phyloP scores from a whole-genome alignment of 2,329 filamentous ascomycete genomes.

The Cladosporium halotolerans region DNA sequence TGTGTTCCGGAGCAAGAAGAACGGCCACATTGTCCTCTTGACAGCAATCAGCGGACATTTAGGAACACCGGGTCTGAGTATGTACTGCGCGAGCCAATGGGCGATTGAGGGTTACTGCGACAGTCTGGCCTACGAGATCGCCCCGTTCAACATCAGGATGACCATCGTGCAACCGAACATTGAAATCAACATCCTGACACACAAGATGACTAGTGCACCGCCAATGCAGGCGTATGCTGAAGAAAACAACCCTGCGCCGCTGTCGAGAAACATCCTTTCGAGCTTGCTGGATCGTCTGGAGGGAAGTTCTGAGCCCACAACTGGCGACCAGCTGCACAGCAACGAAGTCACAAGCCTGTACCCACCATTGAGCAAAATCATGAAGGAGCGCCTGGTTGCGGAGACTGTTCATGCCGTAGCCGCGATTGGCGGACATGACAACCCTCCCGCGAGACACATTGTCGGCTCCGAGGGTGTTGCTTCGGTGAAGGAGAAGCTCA shows the following conservation, averaged over 20 bases:
- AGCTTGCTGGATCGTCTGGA: slow-evolving; percentile 68
- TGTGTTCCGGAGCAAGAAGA: slow-evolving; percentile 69
- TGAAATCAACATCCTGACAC: slow-evolving; percentile 81
- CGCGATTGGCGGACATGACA: slow-evolving; percentile 91
- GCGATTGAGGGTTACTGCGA: slow-evolving; percentile 94
- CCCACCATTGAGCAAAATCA: slow-evolving; percentile 61
- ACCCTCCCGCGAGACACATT: slow-evolving; percentile 88
- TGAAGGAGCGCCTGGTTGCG: slow-evolving; percentile 68
- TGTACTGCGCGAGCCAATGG: slow-evolving; percentile 91
- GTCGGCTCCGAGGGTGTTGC: slow-evolving; percentile 83
- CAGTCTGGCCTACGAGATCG: slow-evolving; percentile 84
- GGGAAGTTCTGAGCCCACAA: slow-evolving; percentile 33
- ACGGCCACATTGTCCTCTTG: slow-evolving; percentile 83
- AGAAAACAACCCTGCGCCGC: slow-evolving; percentile 67
- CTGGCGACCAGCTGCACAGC: slow-evolving; percentile 41
- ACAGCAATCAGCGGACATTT: slow-evolving; percentile 89
- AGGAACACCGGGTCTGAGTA: slow-evolving; percentile 81
- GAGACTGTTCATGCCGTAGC: slow-evolving; percentile 89
- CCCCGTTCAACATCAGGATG: slow-evolving; percentile 93
- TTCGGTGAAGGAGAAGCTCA: slow-evolving; percentile 90
- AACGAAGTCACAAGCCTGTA: slow-evolving; percentile 60
- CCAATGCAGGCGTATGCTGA: slow-evolving; percentile 64
- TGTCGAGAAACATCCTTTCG: slow-evolving; percentile 74
- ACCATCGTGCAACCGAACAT: slow-evolving; percentile 94
- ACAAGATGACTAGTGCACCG: slow-evolving; percentile 78